phyloP scores from a whole-genome alignment of 2,329 filamentous ascomycete species.

The Xylariales sp. region DNA sequence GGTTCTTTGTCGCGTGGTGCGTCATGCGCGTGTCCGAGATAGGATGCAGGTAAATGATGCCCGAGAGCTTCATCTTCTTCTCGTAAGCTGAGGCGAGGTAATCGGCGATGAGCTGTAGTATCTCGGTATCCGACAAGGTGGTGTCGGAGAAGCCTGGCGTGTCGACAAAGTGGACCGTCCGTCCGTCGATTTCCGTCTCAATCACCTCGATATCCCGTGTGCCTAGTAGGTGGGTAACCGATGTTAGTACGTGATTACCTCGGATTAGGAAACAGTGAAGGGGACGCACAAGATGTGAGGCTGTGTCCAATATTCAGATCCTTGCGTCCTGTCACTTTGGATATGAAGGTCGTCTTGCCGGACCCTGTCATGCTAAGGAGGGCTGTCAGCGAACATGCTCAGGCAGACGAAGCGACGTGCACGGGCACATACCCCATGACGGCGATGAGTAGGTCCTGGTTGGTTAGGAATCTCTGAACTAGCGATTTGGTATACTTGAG shows the following conservation, averaged over 20 bases:
- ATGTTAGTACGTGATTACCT: background rate
- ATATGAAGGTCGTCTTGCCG: constrained; percentile 54
- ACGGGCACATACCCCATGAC: constrained; percentile 39
- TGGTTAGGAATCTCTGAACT: constrained; percentile 27
- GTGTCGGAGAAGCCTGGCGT: constrained; percentile 63
- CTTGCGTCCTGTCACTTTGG: constrained; percentile 49
- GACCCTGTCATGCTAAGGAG: constrained; percentile 51
- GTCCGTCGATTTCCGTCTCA: constrained; percentile 46
- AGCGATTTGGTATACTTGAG: constrained; percentile 38
- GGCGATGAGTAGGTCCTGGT: constrained; percentile 39
- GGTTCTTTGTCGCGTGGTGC: constrained; percentile 54
- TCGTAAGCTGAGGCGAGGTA: constrained; percentile 52
- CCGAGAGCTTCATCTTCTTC: constrained; percentile 51
- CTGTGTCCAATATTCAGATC: constrained; percentile 51
- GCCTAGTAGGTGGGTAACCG: constrained; percentile 36
- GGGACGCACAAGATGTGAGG: constrained; percentile 49
- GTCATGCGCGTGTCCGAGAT: constrained; percentile 57
- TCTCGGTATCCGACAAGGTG: constrained; percentile 55
- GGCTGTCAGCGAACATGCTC: background rate
- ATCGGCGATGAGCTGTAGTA: constrained; percentile 56
- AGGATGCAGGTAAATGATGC: constrained; percentile 60
- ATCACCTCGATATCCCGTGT: constrained; percentile 48
- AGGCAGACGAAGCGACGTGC: background rate
- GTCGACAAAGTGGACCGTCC: constrained; percentile 54
- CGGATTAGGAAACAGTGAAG: background rate